Conservation (phyloP, 164 flowering plant species). For the Piper betle region DNA sequence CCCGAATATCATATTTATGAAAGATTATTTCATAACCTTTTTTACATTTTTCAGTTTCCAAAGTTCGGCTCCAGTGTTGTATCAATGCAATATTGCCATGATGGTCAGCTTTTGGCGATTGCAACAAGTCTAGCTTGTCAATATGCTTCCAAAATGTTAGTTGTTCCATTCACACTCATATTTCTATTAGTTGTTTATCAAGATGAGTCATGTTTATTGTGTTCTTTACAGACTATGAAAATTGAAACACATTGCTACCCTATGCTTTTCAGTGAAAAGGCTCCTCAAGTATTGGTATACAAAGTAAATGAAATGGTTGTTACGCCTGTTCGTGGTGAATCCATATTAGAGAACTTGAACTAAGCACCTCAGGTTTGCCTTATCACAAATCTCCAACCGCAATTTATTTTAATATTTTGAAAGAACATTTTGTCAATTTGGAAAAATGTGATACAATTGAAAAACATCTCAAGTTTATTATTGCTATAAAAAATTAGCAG, state of each 20-base stretch:
- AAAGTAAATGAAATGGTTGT: constrained; percentile 15
- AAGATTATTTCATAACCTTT: no score
- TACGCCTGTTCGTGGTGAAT: constrained; percentile 15
- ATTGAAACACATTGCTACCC: not conserved
- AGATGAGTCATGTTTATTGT: not conserved
- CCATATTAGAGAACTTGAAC: not conserved
- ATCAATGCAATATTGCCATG: constrained; percentile 56
- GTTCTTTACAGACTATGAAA: not conserved
- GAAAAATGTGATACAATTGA: no score
- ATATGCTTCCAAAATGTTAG: constrained; percentile 65
- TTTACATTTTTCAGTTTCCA: constrained; percentile 14
- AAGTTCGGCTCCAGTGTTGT: constrained; percentile 56
- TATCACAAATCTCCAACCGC: no score
- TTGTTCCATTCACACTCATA: not conserved
- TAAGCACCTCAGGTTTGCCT: no score
- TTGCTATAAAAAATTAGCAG: no score
- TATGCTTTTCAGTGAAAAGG: constrained; percentile 35
- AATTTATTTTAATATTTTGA: no score
- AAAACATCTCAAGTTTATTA: no score
- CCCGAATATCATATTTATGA: no score
- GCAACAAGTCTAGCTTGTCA: constrained; percentile 74
- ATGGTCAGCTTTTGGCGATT: constrained; percentile 67
- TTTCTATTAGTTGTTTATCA: constrained; percentile 1
- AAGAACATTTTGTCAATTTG: no score
- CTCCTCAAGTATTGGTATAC: constrained; percentile 47